Base-by-base conservation (phyloP, 441 rosid species). In the Pelargonium myrrhifolium region DNA sequence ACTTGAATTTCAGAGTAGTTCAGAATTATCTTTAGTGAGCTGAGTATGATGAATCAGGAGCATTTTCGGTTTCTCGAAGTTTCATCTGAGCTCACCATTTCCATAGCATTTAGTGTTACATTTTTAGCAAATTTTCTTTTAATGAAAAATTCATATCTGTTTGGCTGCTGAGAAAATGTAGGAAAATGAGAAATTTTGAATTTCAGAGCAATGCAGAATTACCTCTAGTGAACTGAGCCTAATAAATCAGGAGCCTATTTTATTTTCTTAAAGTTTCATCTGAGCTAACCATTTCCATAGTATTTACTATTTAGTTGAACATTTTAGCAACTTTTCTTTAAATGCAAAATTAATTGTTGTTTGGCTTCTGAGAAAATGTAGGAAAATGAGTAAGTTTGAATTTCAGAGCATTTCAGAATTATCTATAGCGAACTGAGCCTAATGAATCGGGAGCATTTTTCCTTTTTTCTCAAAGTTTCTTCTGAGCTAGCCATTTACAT, bases 271-370 rank as follows among this genome's bases (percentile, higher is more conserved):
- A 10, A 8, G 3, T 9, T 45, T 10, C n/a, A 45, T 45, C 14
- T 11, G n/a, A 45, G 51, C 12, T 11, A 42, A 8, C 47, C 47
- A 45, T 45, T 10, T 45, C n/a, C 51, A 10, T 9, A 45, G 51
- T 11, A 1, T n/a, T n/a, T n/a, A n/a, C n/a, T n/a, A n/a, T 42
- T 24, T 24, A 24, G 26, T 24, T 24, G 2, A 24, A 1, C 1
- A 24, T 24, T 42, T 43, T n/a, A 56, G 65, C 11, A 65, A 65
- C 39, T 53, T 20, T 58, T 4, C 61, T 62, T 70, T 28, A 47
- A n/a, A 49, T 47, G 6, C 2, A 24, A 24, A 24, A 24, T 24
- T 24, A 24, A 24, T 24, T n/a, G n/a, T 24, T 24, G 26, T 1
- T 4, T 24, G 26, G 31, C 11, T 66, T 47, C 58, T 66, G 58